A percentile compares a stretch with the other conserved stretches of the same genome.
Evolutionary conservation across 169 alveolate genomes (phyloP).

Genomic region (Plasmodium coatneyi): DNA sequence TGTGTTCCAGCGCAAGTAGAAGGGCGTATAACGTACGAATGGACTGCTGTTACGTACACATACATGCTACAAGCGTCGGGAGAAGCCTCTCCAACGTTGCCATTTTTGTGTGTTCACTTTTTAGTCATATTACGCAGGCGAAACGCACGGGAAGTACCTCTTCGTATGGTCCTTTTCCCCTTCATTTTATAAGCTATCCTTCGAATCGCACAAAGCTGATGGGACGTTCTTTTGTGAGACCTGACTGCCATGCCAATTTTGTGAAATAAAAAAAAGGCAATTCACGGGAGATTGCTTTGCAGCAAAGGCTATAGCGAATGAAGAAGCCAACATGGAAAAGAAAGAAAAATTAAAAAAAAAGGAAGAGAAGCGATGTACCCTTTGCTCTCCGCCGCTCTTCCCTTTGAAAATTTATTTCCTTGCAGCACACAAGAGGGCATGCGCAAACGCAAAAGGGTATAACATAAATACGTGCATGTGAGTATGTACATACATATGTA

Average conservation of each 20-base stretch:
- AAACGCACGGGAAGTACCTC: neutral
- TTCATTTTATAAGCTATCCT: neutral
- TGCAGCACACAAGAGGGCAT: neutral
- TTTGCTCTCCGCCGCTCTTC: constrained; percentile 29
- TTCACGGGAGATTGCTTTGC: neutral
- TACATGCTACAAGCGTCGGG: neutral
- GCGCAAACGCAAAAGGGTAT: neutral
- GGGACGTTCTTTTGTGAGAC: neutral
- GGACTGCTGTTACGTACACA: neutral
- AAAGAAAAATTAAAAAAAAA: neutral
- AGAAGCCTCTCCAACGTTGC: neutral
- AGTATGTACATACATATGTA: neutral
- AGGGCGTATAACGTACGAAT: neutral
- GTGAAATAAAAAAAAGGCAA: neutral
- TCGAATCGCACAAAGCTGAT: neutral
- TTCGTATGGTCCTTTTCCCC: neutral
- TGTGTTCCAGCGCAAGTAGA: neutral
- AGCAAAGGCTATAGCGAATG: neutral
- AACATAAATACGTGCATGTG: neutral
- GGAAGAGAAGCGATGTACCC: constrained; percentile 17
- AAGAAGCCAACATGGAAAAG: neutral
- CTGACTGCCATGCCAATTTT: neutral
- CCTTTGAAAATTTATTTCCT: neutral
- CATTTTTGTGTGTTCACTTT: neutral
- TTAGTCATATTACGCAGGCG: neutral